A percentile compares a stretch with the other conserved stretches of the same genome.
Conservation (phyloP, 169 alveolate genomes). For the Besnoitia besnoiti region DNA sequence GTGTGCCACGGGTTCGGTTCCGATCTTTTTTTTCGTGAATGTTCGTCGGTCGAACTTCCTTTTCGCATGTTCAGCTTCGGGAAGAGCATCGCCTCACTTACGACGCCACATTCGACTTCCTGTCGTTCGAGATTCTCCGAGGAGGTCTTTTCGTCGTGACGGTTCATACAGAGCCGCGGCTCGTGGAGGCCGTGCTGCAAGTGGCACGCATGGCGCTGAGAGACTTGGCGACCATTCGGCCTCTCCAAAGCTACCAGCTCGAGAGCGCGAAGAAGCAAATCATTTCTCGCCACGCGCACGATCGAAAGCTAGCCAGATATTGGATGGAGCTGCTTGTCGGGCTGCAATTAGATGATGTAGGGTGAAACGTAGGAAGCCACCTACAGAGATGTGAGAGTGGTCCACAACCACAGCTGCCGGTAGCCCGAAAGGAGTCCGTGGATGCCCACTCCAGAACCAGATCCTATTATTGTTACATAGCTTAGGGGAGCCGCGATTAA, state of each 20-base stretch:
- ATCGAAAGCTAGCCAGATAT: constrained; percentile 55
- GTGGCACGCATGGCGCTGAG: constrained; percentile 58
- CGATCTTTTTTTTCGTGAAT: neutral
- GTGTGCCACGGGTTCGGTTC: too few relatives aligned
- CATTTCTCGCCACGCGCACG: constrained; percentile 53
- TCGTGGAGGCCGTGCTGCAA: constrained; percentile 51
- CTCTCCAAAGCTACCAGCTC: constrained; percentile 61
- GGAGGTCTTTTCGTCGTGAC: constrained; percentile 81
- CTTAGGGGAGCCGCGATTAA: too few relatives aligned
- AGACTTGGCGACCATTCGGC: constrained; percentile 56
- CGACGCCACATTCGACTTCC: constrained; percentile 82
- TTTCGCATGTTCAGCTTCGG: constrained; percentile 68
- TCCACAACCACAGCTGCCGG: too few relatives aligned
- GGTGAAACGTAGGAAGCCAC: neutral
- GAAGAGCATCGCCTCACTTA: constrained; percentile 85
- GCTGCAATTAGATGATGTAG: constrained; percentile 56
- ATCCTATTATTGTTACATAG: neutral
- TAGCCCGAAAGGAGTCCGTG: too few relatives aligned
- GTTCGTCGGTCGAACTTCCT: too few relatives aligned
- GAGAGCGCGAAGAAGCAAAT: constrained; percentile 62
- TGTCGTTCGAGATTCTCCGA: constrained; percentile 80
- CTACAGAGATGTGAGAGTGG: too few relatives aligned
- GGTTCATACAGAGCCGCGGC: constrained; percentile 79
- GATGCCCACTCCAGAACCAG: too few relatives aligned
- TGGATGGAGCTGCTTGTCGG: constrained; percentile 68